Evolutionary conservation across 2,329 filamentous ascomycete species (phyloP).

Genomic region (Emmonsiellopsis sp.): DNA sequence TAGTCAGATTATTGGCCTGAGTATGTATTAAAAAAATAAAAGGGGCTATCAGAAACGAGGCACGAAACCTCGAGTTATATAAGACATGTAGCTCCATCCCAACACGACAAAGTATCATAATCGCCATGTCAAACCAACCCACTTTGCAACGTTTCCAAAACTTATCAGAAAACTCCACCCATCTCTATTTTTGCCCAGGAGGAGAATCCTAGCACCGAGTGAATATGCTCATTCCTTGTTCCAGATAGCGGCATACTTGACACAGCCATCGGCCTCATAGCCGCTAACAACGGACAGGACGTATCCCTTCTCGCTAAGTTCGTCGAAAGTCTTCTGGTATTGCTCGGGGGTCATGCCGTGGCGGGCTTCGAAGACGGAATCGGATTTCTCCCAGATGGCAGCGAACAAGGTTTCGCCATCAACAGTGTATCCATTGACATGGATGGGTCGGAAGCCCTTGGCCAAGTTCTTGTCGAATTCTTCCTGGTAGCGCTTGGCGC

Average conservation of each 20-base stretch:
- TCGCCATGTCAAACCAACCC: too few relatives aligned
- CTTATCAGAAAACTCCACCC: not conserved
- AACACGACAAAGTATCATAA: too few relatives aligned
- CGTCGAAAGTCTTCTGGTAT: constrained; percentile 7
- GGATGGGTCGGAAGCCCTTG: not conserved
- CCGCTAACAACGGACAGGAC: constrained; percentile 7
- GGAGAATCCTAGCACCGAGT: too few relatives aligned
- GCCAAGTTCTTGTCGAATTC: constrained; percentile 4
- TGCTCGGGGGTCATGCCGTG: constrained; percentile 4
- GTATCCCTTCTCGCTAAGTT: constrained; percentile 5
- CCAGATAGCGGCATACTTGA: constrained; percentile 9
- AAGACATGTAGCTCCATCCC: not conserved
- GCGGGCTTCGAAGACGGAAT: constrained; percentile 4
- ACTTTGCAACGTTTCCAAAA: not conserved
- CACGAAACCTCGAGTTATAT: not conserved
- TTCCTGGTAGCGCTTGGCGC: not conserved
- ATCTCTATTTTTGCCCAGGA: too few relatives aligned
- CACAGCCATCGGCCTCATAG: not conserved
- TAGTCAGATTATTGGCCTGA: not conserved
- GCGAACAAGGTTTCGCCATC: constrained; percentile 7
- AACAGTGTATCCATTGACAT: constrained; percentile 7
- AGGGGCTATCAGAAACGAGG: not conserved
- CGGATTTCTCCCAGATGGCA: constrained; percentile 9
- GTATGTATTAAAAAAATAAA: not conserved
- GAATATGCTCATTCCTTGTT: not conserved